These are phyloP conservation scores for Debaryomyces nepalensis DNA, from an alignment of 1,139 yeast genomes.

Conservation along the genomic window DNA sequence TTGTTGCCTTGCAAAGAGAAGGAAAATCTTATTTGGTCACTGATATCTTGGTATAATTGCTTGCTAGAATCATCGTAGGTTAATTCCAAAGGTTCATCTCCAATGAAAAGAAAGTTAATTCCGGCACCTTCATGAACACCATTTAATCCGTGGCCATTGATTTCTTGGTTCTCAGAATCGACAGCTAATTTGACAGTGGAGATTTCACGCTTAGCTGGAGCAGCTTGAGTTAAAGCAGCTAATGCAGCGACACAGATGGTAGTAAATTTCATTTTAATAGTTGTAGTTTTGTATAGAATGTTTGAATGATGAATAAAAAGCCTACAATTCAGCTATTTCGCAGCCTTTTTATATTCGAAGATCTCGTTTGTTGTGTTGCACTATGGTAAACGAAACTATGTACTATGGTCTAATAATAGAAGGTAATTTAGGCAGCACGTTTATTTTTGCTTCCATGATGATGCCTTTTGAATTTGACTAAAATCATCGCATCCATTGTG, in stretches of 20 bases:
- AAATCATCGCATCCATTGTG: too few relatives aligned
- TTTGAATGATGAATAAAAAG: too few relatives aligned
- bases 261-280: too few relatives aligned
- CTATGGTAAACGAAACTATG: too few relatives aligned
- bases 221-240: constrained; percentile 21
- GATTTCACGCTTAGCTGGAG: not conserved
- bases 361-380: too few relatives aligned
- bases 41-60: constrained; percentile 3
- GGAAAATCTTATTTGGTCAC: constrained; percentile 13
- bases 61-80: constrained; percentile 14
- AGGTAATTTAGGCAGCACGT: too few relatives aligned
- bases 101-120: constrained; percentile 49
- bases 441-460: too few relatives aligned
- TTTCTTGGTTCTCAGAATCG: constrained; percentile 26
- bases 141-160: constrained; percentile 34
- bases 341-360: too few relatives aligned
- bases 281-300: too few relatives aligned
- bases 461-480: too few relatives aligned
- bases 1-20: constrained; percentile 7
- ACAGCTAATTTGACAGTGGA: constrained; percentile 13
- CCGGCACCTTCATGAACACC: constrained; percentile 61
- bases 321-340: too few relatives aligned
- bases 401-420: too few relatives aligned
- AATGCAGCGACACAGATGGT: constrained; percentile 25
- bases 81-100: constrained; percentile 17